Evolutionary conservation across 2,329 filamentous ascomycete species (phyloP), one percentile per base, ranked within the genome.

Genomic region (Botryosphaeria dothidea): DNA sequence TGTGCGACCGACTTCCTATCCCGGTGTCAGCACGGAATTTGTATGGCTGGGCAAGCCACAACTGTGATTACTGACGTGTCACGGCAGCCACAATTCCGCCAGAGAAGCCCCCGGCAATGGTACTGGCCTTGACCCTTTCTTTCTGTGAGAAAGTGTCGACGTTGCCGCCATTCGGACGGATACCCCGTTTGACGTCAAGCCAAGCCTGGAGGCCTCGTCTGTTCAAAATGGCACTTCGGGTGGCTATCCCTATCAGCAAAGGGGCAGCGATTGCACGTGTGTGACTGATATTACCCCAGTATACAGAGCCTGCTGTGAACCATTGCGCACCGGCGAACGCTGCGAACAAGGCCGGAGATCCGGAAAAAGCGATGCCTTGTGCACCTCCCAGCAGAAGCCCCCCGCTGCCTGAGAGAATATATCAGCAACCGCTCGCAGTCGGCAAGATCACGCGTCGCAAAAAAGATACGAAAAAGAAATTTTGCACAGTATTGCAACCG

Each of bases 321-420:
- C 92, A 97, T 79, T 96, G 92, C 45, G 92, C 81, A 19, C 92
- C 90, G 23, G 90, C 88, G 41, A 89, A 84, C 13, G 90, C 70
- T 0, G 92, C 89, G 78, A 92, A 94, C 6, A 94, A 78, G 2
- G 87, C 75, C 3, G 86, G 83, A 3, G 91, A 89, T 15, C 85
- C 86, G 19, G 90, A 89, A 65, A 88, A 85, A 54, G 93, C 66
- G 19, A 82, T 81, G 34, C 81, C 81, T 57, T 76, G 75, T 56
- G 80, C 74, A 60, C 80, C 78, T 43, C 82, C 82, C 60, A 80
- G 69, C 19, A 79, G 77, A 52, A 96, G 89, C 29, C 92, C 93
- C 38, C 21, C 46, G 23, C 54, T 21, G 34, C 62, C 62, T 64
- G n/a, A n/a, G 21, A 6, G 17, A 34, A 34, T 23, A 23, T 34